Conservation (phyloP, 2,329 filamentous ascomycete species). For the Penicillium aurantiogriseum region DNA sequence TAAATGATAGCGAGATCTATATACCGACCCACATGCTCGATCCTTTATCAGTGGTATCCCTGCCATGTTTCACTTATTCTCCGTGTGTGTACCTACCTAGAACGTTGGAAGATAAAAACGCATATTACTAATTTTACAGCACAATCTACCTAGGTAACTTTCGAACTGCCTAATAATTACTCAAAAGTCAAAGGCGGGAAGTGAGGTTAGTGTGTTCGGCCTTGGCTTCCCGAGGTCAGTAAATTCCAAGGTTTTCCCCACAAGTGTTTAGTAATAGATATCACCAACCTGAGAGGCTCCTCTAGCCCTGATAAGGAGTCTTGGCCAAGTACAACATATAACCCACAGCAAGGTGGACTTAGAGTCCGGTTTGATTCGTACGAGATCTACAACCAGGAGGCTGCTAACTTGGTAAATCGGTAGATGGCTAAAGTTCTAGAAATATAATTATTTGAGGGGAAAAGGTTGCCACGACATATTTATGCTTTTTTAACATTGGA, state of each 20-base stretch:
- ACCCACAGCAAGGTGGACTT: neutral
- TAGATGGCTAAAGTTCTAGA: neutral
- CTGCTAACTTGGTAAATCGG: neutral
- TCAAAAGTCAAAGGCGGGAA: neutral
- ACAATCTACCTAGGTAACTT: neutral
- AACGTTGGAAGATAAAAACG: neutral
- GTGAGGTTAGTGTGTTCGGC: neutral
- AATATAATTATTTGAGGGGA: neutral
- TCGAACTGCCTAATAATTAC: neutral
- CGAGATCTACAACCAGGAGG: neutral
- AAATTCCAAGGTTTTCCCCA: neutral
- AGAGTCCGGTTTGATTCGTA: neutral
- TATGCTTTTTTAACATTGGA: neutral
- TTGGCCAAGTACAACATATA: neutral
- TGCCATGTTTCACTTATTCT: neutral
- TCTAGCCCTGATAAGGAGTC: neutral
- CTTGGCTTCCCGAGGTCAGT: neutral
- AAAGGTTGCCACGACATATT: neutral
- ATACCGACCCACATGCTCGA: neutral
- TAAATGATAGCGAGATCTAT: neutral
- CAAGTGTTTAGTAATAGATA: neutral
- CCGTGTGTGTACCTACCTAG: neutral
- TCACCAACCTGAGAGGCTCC: neutral
- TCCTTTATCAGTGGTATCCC: neutral
- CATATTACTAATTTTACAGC: neutral